These are phyloP conservation scores for Hypoxylon sp. DNA, from an alignment of 2,329 filamentous ascomycete genomes.

Conservation along the genomic window DNA sequence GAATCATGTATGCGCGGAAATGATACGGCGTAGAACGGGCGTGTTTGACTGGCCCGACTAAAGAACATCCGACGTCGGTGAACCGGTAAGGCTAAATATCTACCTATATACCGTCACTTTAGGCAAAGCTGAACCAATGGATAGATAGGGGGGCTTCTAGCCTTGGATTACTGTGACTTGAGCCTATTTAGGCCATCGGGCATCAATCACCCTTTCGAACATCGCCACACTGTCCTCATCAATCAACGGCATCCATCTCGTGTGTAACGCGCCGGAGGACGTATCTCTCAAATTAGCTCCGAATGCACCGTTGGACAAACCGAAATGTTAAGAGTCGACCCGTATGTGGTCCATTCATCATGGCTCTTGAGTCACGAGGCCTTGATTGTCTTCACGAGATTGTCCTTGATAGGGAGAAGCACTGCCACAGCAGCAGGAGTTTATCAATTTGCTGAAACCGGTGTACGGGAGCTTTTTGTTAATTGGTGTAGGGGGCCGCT, in stretches of 20 bases:
- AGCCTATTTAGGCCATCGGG: not conserved
- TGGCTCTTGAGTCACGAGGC: not conserved
- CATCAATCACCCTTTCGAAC: conserved; percentile 11
- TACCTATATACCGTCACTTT: not conserved
- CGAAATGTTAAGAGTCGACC: not conserved
- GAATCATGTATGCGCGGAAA: conserved; percentile 6
- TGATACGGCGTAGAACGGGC: not conserved
- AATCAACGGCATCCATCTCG: not conserved
- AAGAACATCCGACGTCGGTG: not conserved
- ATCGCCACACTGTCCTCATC: conserved; percentile 20
- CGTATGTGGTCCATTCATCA: not conserved
- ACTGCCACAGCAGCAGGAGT: not conserved
- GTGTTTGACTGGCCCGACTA: not conserved
- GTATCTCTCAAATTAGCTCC: not conserved
- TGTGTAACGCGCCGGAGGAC: not conserved
- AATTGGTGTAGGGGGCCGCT: not conserved
- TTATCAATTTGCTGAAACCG: not conserved
- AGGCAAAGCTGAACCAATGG: not conserved
- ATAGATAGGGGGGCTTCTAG: not conserved
- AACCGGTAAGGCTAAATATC: not conserved
- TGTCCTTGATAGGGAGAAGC: conserved; percentile 13
- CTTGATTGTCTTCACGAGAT: conserved; percentile 6
- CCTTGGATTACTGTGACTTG: not conserved
- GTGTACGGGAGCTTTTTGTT: not conserved
- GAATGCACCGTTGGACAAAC: not conserved